These are phyloP conservation scores for Coemansia sp. DNA, from an alignment of 192 early-diverging fungal genomes.

Conservation along the genomic window DNA sequence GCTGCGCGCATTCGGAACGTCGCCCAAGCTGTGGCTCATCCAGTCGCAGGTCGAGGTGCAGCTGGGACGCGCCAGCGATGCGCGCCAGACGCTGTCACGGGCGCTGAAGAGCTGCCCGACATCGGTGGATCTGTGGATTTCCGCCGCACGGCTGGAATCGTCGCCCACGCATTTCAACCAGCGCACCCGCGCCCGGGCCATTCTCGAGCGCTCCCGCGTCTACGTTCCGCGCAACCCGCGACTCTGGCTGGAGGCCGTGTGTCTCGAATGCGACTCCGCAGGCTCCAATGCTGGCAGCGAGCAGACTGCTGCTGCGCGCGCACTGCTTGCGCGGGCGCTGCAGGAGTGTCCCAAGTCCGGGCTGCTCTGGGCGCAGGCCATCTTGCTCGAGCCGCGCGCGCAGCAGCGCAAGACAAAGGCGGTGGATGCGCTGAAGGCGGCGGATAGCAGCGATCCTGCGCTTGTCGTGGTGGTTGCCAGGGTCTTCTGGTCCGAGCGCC, in stretches of 20 bases:
- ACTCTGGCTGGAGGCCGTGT: conserved; percentile 81
- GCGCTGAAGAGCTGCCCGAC: conserved; percentile 79
- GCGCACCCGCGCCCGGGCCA: conserved; percentile 71
- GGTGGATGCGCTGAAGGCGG: conserved; percentile 89
- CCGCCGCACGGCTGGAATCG: conserved; percentile 76
- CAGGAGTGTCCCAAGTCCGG: conserved; percentile 92
- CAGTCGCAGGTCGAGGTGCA: conserved; percentile 83
- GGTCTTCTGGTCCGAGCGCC: conserved; percentile 91
- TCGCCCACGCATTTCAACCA: conserved; percentile 32
- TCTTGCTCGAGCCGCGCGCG: conserved; percentile 81
- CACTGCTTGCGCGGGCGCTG: conserved; percentile 81
- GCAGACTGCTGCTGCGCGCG: conserved; percentile 68
- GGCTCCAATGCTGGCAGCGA: conserved; percentile 15
- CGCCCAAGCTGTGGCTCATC: conserved; percentile 94
- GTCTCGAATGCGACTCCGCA: conserved; percentile 37
- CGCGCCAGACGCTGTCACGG: conserved; percentile 69
- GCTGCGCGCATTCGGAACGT: conserved; percentile 69
- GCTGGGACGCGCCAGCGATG: conserved; percentile 62
- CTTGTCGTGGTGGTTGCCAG: conserved; percentile 83
- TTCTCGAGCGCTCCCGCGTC: conserved; percentile 83
- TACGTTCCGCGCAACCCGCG: conserved; percentile 76
- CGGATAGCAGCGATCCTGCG: conserved; percentile 75
- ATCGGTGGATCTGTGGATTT: conserved; percentile 77
- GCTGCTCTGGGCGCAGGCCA: conserved; percentile 82
- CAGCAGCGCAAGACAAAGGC: conserved; percentile 79